Percentiles rank a stretch among this genome's conserved stretches.
Conservation (phyloP, 83 land plant genomes). For the Larix sibirica region DNA sequence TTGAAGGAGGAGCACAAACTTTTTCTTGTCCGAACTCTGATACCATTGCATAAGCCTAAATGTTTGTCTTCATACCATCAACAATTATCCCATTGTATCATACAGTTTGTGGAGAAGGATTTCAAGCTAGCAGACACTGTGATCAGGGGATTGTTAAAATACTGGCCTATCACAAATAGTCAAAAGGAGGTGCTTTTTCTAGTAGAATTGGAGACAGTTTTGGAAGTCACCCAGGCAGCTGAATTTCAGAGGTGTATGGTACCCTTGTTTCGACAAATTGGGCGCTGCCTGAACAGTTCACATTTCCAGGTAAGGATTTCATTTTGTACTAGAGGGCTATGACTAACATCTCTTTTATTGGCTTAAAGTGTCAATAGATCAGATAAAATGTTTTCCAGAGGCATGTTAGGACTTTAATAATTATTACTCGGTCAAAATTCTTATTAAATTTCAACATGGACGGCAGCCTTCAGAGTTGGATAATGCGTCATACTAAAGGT, state of each 20-base stretch:
- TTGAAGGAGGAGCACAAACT: constrained; percentile 59
- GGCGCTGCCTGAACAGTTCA: constrained; percentile 56
- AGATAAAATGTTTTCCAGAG: too few relatives aligned
- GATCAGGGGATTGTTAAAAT: constrained; percentile 56
- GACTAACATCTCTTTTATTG: too few relatives aligned
- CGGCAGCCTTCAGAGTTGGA: too few relatives aligned
- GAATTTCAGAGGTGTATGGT: constrained; percentile 70
- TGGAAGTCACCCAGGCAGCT: constrained; percentile 48
- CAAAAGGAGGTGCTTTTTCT: constrained; percentile 62
- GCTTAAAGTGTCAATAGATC: too few relatives aligned
- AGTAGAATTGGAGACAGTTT: constrained; percentile 52
- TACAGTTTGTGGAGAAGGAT: constrained; percentile 59
- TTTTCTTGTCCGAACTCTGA: constrained; percentile 42
- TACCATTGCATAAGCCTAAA: constrained; percentile 56
- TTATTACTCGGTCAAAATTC: too few relatives aligned
- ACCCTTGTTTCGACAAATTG: constrained; percentile 57
- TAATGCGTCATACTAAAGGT: too few relatives aligned
- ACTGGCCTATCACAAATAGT: constrained; percentile 62
- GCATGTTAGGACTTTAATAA: too few relatives aligned
- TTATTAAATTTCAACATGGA: too few relatives aligned
- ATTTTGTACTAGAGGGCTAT: too few relatives aligned
- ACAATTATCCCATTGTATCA: constrained; percentile 49
- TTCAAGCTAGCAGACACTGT: constrained; percentile 61
- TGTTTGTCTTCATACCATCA: constrained; percentile 47
- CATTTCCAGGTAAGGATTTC: constrained; percentile 34